Evolutionary conservation across 2,329 filamentous ascomycete species (phyloP).

Genomic region (Fusarium austroafricanum): DNA sequence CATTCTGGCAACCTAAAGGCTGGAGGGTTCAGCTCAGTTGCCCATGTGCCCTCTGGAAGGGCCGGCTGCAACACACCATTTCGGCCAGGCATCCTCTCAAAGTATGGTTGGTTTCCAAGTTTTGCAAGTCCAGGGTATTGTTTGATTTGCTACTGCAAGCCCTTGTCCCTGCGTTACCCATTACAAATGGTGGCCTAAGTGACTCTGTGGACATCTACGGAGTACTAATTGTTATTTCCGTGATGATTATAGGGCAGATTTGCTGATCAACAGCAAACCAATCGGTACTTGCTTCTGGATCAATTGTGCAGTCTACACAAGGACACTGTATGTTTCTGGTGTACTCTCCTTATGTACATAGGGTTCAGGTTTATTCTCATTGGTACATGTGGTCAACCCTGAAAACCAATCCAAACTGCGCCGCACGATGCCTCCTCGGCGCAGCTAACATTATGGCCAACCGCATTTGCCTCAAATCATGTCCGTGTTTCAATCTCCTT

Average conservation of each 20-base stretch:
- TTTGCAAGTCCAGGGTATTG: slow-evolving; percentile 26
- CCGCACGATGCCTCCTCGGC: slow-evolving; percentile 2
- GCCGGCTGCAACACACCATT: slow-evolving; percentile 36
- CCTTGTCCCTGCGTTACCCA: slow-evolving; percentile 37
- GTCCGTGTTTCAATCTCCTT: neutral
- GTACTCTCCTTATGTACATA: neutral
- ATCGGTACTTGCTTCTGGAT: neutral
- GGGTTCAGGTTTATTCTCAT: neutral
- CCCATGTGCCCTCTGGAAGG: slow-evolving; percentile 11
- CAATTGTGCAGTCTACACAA: too few relatives aligned
- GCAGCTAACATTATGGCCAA: neutral
- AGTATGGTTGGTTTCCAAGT: slow-evolving; percentile 34
- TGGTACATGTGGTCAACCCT: neutral
- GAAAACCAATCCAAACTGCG: slow-evolving; percentile 2
- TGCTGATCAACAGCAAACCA: neutral
- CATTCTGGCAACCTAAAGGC: neutral
- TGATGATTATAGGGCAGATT: neutral
- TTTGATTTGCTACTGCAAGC: slow-evolving; percentile 14
- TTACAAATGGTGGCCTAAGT: neutral
- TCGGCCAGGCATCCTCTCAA: slow-evolving; percentile 32
- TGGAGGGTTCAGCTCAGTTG: slow-evolving; percentile 17
- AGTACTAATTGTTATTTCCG: neutral
- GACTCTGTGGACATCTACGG: neutral
- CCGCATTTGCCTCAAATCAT: neutral
- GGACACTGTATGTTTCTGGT: neutral